phyloP scores from a whole-genome alignment of 192 early-diverging fungal species.

The Pilaira anomala region DNA sequence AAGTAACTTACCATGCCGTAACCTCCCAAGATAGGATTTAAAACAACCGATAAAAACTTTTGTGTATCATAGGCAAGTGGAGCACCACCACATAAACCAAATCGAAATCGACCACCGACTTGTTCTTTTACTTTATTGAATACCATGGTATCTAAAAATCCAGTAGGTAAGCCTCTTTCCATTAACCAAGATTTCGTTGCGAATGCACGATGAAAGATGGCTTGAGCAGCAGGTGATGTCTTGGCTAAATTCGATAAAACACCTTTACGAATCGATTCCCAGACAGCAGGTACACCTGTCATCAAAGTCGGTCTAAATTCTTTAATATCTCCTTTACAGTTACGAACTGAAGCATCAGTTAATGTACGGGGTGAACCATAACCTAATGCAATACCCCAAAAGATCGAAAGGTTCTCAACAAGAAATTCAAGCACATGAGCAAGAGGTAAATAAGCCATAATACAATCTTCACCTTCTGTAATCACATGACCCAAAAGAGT shows the following conservation, averaged over 20 bases:
- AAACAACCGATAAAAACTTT: conserved; percentile 66
- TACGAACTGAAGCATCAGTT: conserved; percentile 53
- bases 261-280: conserved; percentile 49
- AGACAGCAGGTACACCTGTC: conserved; percentile 62
- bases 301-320: conserved; percentile 58
- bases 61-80: conserved; percentile 85
- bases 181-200: conserved; percentile 64
- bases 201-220: conserved; percentile 73
- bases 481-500: conserved; percentile 50
- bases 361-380: conserved; percentile 58
- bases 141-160: conserved; percentile 70
- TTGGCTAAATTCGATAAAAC: conserved; percentile 39
- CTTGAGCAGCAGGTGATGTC: conserved; percentile 48
- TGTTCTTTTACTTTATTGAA: conserved; percentile 81
- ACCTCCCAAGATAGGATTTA: conserved; percentile 81
- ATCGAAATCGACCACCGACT: conserved; percentile 80
- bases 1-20: conserved; percentile 62
- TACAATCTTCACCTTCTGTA: conserved; percentile 49
- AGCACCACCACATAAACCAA: conserved; percentile 86
- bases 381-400: conserved; percentile 46
- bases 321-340: conserved; percentile 62
- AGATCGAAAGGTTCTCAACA: conserved; percentile 42
- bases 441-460: conserved; percentile 81
- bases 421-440: conserved; percentile 69
- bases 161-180: conserved; percentile 62